Conservation (phyloP, 352 stramenopile species). For the Globisporangium nagaii region DNA sequence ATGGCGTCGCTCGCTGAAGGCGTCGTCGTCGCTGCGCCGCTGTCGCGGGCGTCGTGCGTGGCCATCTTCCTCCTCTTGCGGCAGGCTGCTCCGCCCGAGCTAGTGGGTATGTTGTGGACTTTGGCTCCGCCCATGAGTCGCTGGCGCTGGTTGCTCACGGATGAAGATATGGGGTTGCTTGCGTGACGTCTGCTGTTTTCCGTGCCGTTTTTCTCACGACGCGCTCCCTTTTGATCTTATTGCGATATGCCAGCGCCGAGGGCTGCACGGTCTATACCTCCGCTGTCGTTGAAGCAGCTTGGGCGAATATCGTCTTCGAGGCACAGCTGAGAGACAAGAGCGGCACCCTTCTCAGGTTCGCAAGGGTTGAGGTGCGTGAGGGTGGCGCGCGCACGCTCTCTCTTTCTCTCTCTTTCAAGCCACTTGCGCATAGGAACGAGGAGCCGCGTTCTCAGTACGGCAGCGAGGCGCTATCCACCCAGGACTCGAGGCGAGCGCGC, state of each 20-base stretch:
- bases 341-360: neutral
- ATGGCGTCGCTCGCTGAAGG: neutral
- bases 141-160: neutral
- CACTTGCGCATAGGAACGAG: neutral
- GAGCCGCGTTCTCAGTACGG: neutral
- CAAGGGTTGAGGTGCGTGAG: neutral
- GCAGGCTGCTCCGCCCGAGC: neutral
- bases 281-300: neutral
- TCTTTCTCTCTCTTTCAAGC: neutral
- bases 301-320: neutral
- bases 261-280: conserved; percentile 1
- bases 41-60: neutral
- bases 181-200: conserved; percentile 2
- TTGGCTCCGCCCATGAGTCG: conserved; percentile 8
- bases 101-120: conserved; percentile 10
- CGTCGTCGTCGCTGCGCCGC: neutral
- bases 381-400: no score
- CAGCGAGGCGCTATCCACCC: neutral
- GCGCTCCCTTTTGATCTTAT: neutral
- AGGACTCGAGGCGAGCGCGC: neutral
- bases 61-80: conserved; percentile 15
- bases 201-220: conserved; percentile 4
- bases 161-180: neutral
- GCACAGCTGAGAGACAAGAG: neutral
- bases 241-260: conserved; percentile 2